Conservation (phyloP, 768 basidiomycete genomes). For the Cystofilobasidium capitatum region DNA sequence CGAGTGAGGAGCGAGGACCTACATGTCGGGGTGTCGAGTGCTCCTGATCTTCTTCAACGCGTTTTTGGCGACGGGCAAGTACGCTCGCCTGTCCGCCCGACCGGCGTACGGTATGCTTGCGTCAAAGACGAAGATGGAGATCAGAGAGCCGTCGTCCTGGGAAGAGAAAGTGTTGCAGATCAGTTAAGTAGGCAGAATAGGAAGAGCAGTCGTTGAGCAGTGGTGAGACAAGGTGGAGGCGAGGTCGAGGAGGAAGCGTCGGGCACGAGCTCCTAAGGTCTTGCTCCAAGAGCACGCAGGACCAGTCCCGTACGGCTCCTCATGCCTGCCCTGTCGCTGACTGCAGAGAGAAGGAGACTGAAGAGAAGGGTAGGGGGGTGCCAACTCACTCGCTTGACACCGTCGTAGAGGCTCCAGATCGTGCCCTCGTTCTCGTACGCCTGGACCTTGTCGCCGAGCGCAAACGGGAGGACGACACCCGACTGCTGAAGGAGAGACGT, state of each 20-base stretch:
- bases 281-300: too few species aligned
- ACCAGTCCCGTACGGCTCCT: too few species aligned
- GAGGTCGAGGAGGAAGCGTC: too few species aligned
- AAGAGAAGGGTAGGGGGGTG: conserved; percentile 26
- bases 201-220: background rate
- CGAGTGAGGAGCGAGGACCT: conserved; percentile 9
- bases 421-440: conserved; percentile 53
- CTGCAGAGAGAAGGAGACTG: too few species aligned
- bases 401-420: conserved; percentile 80
- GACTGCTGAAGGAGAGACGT: conserved; percentile 77
- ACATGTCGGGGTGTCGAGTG: conserved; percentile 86
- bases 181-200: too few species aligned
- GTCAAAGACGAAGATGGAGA: conserved; percentile 91
- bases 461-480: conserved; percentile 79
- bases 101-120: conserved; percentile 40
- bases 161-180: background rate
- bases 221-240: too few species aligned
- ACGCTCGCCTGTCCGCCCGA: conserved; percentile 49
- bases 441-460: conserved; percentile 62
- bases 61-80: conserved; percentile 73
- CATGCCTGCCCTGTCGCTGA: too few species aligned
- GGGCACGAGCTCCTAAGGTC: too few species aligned
- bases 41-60: conserved; percentile 79
- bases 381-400: conserved; percentile 63
- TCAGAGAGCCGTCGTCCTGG: conserved; percentile 75